Conservation (phyloP, 139 green algal genomes). For the Chlamydomonas sphaeroides region DNA sequence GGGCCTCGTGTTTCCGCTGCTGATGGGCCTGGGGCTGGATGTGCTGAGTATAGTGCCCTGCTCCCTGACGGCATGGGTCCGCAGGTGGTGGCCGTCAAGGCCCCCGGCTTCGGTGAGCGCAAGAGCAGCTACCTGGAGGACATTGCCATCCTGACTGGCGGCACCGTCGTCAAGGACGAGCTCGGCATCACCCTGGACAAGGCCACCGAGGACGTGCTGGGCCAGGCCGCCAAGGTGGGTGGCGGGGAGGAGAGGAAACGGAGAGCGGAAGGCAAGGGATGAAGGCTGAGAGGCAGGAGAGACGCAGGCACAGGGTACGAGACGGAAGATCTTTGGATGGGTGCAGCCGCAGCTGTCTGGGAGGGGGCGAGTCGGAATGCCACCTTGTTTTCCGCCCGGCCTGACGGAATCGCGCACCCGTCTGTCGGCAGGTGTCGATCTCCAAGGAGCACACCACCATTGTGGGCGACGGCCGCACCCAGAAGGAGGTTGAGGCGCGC, state of each 20-base stretch:
- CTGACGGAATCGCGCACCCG: background rate
- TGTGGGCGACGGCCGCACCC: slow-evolving; percentile 91
- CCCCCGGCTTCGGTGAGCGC: slow-evolving; percentile 98
- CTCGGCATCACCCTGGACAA: slow-evolving; percentile 95
- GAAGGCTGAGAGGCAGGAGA: no score
- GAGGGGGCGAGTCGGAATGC: no score
- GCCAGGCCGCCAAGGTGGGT: background rate
- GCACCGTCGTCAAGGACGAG: slow-evolving; percentile 95
- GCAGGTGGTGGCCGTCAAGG: slow-evolving; percentile 84
- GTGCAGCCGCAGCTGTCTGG: no score
- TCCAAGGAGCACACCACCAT: slow-evolving; percentile 97
- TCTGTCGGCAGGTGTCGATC: slow-evolving; percentile 77
- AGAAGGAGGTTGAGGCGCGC: slow-evolving; percentile 86
- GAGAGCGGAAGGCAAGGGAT: no score
- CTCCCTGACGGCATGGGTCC: no score
- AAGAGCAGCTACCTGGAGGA: slow-evolving; percentile 99
- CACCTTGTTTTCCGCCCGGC: no score
- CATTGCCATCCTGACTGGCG: slow-evolving; percentile 98
- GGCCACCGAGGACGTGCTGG: slow-evolving; percentile 81
- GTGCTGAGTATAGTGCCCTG: no score
- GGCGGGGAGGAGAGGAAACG: no score
- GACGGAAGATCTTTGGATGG: no score
- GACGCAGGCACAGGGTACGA: no score
- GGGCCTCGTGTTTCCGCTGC: no score
- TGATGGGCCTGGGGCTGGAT: no score